Base-by-base conservation (phyloP, 345 rosid genomes). In the Rhizophora mangle region DNA sequence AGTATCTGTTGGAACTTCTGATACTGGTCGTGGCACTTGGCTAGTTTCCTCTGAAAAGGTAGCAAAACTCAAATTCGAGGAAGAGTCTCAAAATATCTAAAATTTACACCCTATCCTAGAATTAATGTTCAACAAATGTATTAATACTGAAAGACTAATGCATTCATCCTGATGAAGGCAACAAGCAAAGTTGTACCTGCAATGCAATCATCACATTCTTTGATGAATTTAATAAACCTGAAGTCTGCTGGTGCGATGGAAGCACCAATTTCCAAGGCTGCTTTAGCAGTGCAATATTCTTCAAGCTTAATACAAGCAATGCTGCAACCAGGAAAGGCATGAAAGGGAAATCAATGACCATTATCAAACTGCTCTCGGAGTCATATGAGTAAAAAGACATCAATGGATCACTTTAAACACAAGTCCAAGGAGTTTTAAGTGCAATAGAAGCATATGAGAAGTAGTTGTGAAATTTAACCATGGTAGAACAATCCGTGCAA, bases 241-340 rank as follows among this genome's bases (percentile, higher is more conserved):
- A 73, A 53, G 3, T 96, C 88, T 68, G 43, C 83, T 0, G 90
- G 91, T 6, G 83, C 84, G 6, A 86, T 70, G 65, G 88, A 68
- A 51, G 87, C 87, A 34, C 98, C 99, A 18, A 62, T 67, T 84
- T 90, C 93, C 57, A 89, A 74, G 5, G 97, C 95, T 56, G 82
- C 85, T 86, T 92, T 90, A 9, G 99, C 97, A 11, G 93, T 90
- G 32, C 77, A 66, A 85, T 85, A 92, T 59, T 96, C 98, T 78
- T 90, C 97, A 70, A 96, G 97, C 80, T 87, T 88, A 81, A 90
- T 80, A 78, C 96, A 96, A 0, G 98, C 97, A 77, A 72, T 81
- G 65, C 99, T 96, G 78, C 24, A 56, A 46, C 16, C 70, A 20
- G 36, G 20, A 64, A 72, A 6, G 53, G 26, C 46, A 19, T 18